These are phyloP conservation scores for Vitis amurensis DNA, from an alignment of 164 flowering plant species.

Conservation along the genomic window DNA sequence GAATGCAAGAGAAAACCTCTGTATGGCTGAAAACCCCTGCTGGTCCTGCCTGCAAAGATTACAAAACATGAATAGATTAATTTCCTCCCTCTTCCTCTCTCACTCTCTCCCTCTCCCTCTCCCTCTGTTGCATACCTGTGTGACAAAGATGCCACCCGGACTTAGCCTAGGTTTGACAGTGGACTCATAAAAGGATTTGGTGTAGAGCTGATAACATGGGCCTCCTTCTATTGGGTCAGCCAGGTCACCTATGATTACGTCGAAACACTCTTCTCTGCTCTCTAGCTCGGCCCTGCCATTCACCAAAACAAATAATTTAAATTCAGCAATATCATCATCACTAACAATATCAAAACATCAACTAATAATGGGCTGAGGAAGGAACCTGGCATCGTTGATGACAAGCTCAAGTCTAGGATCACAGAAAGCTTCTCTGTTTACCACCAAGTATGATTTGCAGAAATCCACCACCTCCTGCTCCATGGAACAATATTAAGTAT, in stretches of 20 bases:
- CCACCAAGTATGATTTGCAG: slow-evolving; percentile 72
- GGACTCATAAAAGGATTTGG: slow-evolving; percentile 84
- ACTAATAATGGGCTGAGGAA: neutral
- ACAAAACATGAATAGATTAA: neutral
- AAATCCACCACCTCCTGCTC: slow-evolving; percentile 90
- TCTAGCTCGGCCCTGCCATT: slow-evolving; percentile 71
- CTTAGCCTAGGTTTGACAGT: slow-evolving; percentile 72
- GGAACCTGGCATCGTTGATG: slow-evolving; percentile 86
- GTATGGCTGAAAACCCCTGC: slow-evolving; percentile 89
- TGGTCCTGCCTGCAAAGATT: slow-evolving; percentile 75
- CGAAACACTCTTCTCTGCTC: slow-evolving; percentile 56
- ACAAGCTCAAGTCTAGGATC: slow-evolving; percentile 75
- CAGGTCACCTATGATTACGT: slow-evolving; percentile 88
- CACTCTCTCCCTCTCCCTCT: neutral
- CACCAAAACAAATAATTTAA: neutral
- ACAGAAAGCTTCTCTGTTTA: slow-evolving; percentile 75
- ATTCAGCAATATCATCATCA: neutral
- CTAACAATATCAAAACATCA: neutral
- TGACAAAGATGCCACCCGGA: slow-evolving; percentile 77
- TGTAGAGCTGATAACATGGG: slow-evolving; percentile 93
- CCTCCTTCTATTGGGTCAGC: slow-evolving; percentile 97
- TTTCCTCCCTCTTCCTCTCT: neutral
- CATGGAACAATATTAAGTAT: neutral
- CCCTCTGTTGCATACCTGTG: slow-evolving; percentile 53
- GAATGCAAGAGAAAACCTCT: slow-evolving; percentile 90